Evolutionary conservation across 768 basidiomycete genomes (phyloP).

Genomic region (Lentinula edodes): DNA sequence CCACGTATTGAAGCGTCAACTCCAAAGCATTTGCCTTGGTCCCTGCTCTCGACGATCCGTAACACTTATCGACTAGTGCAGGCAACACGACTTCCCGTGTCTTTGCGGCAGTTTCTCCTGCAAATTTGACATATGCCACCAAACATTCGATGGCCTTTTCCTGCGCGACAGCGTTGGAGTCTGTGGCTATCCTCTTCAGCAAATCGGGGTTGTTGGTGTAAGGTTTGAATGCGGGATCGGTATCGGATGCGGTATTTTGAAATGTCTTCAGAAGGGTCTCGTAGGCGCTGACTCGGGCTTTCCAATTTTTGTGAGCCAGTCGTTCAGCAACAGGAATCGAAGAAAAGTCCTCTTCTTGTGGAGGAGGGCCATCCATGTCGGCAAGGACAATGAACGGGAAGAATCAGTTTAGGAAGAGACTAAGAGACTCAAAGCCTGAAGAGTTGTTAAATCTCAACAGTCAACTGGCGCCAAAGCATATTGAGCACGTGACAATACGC

Average conservation of each 20-base stretch:
- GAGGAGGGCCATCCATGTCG: slow-evolving; percentile 85
- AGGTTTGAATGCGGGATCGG: slow-evolving; percentile 90
- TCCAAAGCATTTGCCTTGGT: slow-evolving; percentile 88
- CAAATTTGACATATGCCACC: slow-evolving; percentile 80
- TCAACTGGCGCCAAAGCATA: too few relatives aligned
- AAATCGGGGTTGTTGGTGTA: slow-evolving; percentile 74
- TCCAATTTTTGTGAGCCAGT: slow-evolving; percentile 97
- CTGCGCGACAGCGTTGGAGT: slow-evolving; percentile 95
- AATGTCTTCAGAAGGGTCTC: slow-evolving; percentile 84
- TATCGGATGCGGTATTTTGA: slow-evolving; percentile 84
- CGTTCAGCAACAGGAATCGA: slow-evolving; percentile 71
- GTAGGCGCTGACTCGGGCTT: slow-evolving; percentile 92
- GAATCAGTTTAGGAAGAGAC: not conserved
- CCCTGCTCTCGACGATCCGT: slow-evolving; percentile 85
- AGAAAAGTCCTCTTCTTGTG: slow-evolving; percentile 92
- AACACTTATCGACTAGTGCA: slow-evolving; percentile 93
- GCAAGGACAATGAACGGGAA: not conserved
- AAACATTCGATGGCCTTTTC: slow-evolving; percentile 95
- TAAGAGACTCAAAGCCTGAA: not conserved
- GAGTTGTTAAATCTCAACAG: not conserved
- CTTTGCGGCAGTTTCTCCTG: slow-evolving; percentile 83
- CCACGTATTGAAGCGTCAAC: slow-evolving; percentile 82
- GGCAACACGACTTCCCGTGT: slow-evolving; percentile 79
- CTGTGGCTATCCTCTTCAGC: slow-evolving; percentile 82
- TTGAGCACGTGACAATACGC: too few relatives aligned